Base-by-base conservation (phyloP, 176 grass and related monocot species). In the Oropetium thomaeum region DNA sequence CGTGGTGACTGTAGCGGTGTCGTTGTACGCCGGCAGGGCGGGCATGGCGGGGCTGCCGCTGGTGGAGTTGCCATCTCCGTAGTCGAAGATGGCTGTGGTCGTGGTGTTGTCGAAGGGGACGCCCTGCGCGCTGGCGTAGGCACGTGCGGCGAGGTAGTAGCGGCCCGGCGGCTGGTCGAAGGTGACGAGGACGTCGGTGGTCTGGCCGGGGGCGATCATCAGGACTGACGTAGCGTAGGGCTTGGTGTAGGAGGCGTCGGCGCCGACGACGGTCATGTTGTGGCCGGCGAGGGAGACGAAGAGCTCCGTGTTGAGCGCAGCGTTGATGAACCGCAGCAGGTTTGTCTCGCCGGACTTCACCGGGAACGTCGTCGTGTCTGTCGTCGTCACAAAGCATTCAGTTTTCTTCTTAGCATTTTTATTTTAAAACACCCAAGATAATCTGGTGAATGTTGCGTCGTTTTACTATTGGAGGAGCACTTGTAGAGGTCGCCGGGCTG, bases 31-130 rank as follows among this genome's bases (percentile, higher is more conserved):
- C 2, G 95, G 95, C 22, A 98, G 84, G 8, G 58, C 58, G 3
- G 95, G 95, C 76, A 98, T 85, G 1, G 48, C 31, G 0, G 84
- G 79, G 41, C 37, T 78, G 1, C 29, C 26, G 15, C 7, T 63
- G 34, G 15, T 11, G 32, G 30, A 0, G 39, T n/a, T n/a, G n/a
- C n/a, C n/a, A n/a, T n/a, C n/a, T n/a, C 62, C 81, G 61, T 98
- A 98, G 32, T 89, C 81, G 39, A 98, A 84, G 86, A 98, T 82
- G 80, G 95, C 95, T 4, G 95, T 84, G 48, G 91, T 90, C 7
- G 95, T 94, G 42, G 91, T 98, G 84, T 94, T 98, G 82, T 93
- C 95, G 74, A 98, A 98, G 58, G 95, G 88, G 41, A 94, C 86
- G 58, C 91, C 91, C 86, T 98, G 89, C 0, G 86, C 86, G 38